Percentiles rank a stretch among this genome's conserved stretches.
phyloP scores from a whole-genome alignment of 2,329 filamentous ascomycete genomes.

The Thielaviopsis ethacetica region DNA sequence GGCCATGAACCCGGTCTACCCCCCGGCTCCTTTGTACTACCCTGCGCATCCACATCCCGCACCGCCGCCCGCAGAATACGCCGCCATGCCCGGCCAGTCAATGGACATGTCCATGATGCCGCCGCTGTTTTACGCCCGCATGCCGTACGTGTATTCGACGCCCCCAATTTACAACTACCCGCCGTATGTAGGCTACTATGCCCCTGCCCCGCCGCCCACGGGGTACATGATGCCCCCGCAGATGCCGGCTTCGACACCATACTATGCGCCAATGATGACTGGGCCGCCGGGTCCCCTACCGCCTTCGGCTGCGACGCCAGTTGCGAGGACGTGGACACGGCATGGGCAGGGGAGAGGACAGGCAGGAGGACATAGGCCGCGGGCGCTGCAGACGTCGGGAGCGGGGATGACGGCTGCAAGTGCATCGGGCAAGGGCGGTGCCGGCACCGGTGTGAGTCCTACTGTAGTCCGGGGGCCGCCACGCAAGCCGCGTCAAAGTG shows the following conservation, averaged over 20 bases:
- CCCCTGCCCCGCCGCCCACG: background rate
- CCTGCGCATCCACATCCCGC: background rate
- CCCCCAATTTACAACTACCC: background rate
- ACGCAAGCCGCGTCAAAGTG: slow-evolving; percentile 43
- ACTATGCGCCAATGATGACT: background rate
- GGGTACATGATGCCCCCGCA: background rate
- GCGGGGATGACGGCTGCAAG: too few species aligned
- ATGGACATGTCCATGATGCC: background rate
- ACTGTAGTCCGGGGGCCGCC: slow-evolving; percentile 28
- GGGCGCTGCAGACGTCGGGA: background rate
- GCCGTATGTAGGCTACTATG: background rate
- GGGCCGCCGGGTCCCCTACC: too few species aligned
- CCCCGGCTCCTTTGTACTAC: background rate
- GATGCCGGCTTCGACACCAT: background rate
- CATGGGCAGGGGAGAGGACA: background rate
- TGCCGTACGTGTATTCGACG: background rate
- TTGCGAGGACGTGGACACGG: background rate
- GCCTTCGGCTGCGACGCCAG: background rate
- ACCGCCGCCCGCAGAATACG: background rate
- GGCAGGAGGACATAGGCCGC: background rate
- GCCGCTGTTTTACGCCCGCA: background rate
- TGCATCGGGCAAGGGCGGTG: background rate
- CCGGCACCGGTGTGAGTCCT: background rate
- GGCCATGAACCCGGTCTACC: background rate
- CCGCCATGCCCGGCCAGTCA: background rate